Evolutionary conservation across 1,284 basidiomycete genomes (phyloP).

Genomic region (Abortiporus biennis): DNA sequence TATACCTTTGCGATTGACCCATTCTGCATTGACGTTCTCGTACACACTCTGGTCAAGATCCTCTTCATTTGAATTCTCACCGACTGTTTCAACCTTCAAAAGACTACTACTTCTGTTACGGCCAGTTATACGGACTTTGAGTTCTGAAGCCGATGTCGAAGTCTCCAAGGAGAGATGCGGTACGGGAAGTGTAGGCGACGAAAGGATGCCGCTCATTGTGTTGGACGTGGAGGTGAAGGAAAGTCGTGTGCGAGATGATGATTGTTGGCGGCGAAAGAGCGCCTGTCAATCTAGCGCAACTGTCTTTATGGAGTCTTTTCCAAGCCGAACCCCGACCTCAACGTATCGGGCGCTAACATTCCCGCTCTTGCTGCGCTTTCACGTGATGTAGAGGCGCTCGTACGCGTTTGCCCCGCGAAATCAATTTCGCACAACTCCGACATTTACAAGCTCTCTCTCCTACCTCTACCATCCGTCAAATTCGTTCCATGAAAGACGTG

Average conservation of each 20-base stretch:
- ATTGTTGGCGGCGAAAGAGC: no score
- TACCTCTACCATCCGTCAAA: no score
- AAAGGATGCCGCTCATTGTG: slow-evolving; percentile 17
- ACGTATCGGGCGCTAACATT: no score
- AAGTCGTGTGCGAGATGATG: background rate
- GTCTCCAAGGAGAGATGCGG: slow-evolving; percentile 18
- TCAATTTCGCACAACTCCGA: no score
- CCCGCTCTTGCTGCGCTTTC: no score
- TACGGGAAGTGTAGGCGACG: slow-evolving; percentile 22
- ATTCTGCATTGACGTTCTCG: slow-evolving; percentile 91
- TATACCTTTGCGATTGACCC: slow-evolving; percentile 96
- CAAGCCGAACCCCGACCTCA: no score
- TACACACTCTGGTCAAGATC: slow-evolving; percentile 79
- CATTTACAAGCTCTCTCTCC: no score
- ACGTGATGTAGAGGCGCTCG: no score
- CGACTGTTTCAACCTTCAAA: slow-evolving; percentile 86
- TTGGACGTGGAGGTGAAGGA: background rate
- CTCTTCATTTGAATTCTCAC: slow-evolving; percentile 72
- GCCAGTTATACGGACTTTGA: slow-evolving; percentile 33
- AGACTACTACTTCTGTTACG: slow-evolving; percentile 74
- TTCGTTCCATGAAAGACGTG: no score
- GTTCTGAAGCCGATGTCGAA: slow-evolving; percentile 15
- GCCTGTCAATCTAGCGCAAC: no score
- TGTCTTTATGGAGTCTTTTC: no score
- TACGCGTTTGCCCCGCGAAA: no score